Percentiles rank a stretch among this genome's conserved stretches.
Evolutionary conservation across 2,329 filamentous ascomycete species (phyloP).

Genomic region (Cadophora malorum): DNA sequence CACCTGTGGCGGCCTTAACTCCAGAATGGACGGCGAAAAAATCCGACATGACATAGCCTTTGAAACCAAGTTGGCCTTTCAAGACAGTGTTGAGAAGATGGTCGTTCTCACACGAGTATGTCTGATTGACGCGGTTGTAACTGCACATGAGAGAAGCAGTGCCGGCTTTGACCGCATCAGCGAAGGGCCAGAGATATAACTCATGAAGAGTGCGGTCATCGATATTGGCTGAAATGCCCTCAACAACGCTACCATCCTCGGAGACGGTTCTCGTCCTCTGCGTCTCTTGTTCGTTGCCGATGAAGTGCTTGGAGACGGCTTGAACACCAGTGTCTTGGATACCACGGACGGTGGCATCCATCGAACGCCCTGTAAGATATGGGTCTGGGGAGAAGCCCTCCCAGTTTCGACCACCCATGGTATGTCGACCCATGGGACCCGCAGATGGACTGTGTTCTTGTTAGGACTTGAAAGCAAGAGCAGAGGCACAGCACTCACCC

Average conservation of each 20-base stretch:
- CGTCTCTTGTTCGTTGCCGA: conserved; percentile 53
- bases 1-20: conserved; percentile 49
- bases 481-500: no score
- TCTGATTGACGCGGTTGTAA: conserved; percentile 65
- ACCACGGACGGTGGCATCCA: no score
- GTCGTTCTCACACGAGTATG: conserved; percentile 56
- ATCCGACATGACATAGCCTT: conserved; percentile 51
- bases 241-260: conserved; percentile 34
- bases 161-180: conserved; percentile 65
- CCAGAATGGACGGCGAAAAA: conserved; percentile 53
- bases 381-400: no score
- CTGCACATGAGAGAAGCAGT: conserved; percentile 82
- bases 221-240: conserved; percentile 50
- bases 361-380: no score
- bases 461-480: no score
- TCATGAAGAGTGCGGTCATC: conserved; percentile 77
- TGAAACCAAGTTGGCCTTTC: conserved; percentile 57
- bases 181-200: conserved; percentile 53
- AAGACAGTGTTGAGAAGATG: conserved; percentile 52
- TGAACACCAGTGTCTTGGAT: no score
- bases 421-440: no score
- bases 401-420: no score
- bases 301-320: no score
- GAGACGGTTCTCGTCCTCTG: conserved; percentile 48
- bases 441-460: no score